phyloP scores from a whole-genome alignment of 1,284 basidiomycete species.

The Salmacisia buchloeana region DNA sequence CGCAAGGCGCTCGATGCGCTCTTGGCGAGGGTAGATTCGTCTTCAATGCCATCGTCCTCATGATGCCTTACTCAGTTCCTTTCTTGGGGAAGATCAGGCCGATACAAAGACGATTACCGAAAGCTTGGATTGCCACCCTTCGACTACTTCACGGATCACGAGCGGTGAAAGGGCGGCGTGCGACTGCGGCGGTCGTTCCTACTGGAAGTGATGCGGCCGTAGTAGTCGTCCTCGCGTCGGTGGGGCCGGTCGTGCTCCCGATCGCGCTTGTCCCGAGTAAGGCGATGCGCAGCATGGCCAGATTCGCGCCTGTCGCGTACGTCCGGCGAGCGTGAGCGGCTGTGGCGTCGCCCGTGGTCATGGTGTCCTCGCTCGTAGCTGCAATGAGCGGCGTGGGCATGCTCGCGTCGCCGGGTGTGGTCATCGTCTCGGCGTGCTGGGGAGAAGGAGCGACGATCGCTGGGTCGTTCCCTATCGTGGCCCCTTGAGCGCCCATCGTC shows the following conservation, averaged over 20 bases:
- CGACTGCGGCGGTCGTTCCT: not conserved
- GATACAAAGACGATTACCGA: not conserved
- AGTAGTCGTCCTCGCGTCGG: not conserved
- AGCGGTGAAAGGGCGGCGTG: not conserved
- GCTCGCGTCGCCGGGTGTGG: too few relatives aligned
- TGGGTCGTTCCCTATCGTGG: too few relatives aligned
- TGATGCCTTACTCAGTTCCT: too few relatives aligned
- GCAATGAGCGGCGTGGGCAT: too few relatives aligned
- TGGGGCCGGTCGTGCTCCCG: not conserved
- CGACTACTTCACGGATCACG: not conserved
- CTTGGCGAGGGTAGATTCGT: too few relatives aligned
- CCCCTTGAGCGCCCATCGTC: too few relatives aligned
- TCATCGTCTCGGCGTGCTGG: too few relatives aligned
- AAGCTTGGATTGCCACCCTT: not conserved
- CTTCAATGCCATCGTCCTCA: too few relatives aligned
- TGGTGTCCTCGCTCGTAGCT: too few relatives aligned
- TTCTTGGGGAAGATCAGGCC: not conserved
- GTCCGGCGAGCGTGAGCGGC: not conserved
- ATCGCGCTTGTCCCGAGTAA: too few relatives aligned
- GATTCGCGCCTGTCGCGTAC: not conserved
- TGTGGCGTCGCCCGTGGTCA: not conserved
- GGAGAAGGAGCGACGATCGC: too few relatives aligned
- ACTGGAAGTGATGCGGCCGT: not conserved
- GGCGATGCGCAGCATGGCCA: not conserved
- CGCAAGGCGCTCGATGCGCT: not conserved